Evolutionary conservation across 805 yeast genomes (phyloP).

Genomic region (Peterozyma toletana): DNA sequence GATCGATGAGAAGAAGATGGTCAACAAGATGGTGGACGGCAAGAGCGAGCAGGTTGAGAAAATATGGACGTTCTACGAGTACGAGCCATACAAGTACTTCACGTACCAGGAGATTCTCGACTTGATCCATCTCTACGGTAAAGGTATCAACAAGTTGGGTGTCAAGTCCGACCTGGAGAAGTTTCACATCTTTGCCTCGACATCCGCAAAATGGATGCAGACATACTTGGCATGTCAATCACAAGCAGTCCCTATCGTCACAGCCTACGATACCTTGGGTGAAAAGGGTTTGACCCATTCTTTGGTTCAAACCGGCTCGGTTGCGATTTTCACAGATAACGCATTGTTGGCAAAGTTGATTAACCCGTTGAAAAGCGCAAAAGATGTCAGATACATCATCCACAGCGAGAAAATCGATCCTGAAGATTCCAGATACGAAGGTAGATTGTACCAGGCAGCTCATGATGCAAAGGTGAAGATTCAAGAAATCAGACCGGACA

Average conservation of each 20-base stretch:
- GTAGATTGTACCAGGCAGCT: conserved; percentile 54
- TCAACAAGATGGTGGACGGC: conserved; percentile 76
- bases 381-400: conserved; percentile 58
- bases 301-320: conserved; percentile 71
- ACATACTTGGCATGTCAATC: conserved; percentile 71
- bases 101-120: conserved; percentile 51
- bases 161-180: conserved; percentile 46
- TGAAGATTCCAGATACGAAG: conserved; percentile 56
- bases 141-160: conserved; percentile 74
- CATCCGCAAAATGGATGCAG: conserved; percentile 89
- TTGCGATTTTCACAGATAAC: conserved; percentile 80
- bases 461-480: conserved; percentile 51
- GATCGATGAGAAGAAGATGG: conserved; percentile 67
- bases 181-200: conserved; percentile 80
- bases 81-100: conserved; percentile 62
- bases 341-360: conserved; percentile 57
- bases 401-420: conserved; percentile 57
- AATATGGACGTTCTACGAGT: conserved; percentile 82
- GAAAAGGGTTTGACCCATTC: conserved; percentile 85
- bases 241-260: conserved; percentile 80
- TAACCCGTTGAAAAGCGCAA: conserved; percentile 63
- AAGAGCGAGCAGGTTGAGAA: conserved; percentile 65
- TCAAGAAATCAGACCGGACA: conserved; percentile 65
- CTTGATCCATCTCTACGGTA: conserved; percentile 49
- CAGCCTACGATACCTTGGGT: conserved; percentile 95